Evolutionary conservation across 2,329 filamentous ascomycete genomes (phyloP), one percentile per base, ranked within the genome.

Genomic region (Monosporascus sp.): DNA sequence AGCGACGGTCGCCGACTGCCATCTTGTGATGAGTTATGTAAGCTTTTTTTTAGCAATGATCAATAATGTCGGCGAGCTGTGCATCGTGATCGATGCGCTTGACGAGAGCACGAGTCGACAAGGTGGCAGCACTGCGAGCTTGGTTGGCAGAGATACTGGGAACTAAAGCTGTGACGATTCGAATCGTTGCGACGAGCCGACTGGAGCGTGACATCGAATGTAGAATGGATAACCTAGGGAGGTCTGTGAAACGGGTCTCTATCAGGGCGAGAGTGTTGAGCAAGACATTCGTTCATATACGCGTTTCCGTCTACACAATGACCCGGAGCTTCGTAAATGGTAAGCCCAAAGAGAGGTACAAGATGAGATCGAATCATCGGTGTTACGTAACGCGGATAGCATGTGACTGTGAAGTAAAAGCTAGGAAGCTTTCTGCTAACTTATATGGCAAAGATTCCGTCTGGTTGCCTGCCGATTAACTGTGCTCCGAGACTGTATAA

Each of bases 1-100:
- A 31, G 27, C 9, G 8, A 31, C 27, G 27, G 27, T 31, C 27
- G 27, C 27, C 9, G 8, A 31, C 27, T 31, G 27, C 27, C 27
- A 31, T 31, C 27, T 31, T 31, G 27, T 11, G 27, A 31, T 11
- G 27, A 31, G 27, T 11, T 31, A 31, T 11, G 27, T 31, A 31
- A 31, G 27, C 27, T 11, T 31, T 31, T 31, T 31, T 31, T 9
- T 11, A 11, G 27, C 27, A 11, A 56, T 59, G 55, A 46, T 50
- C 5, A 27, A 62, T 36, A n/a, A 64, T 11, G 59, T 64, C 44
- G 48, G 52, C 2, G 51, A 64, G 48, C 20, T 60, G 3, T 66
- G 58, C 52, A 53, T 69, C 19, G 50, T 68, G 19, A 19, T 69
- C 3, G 66, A 69, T 54, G 67, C 67, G 26, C 54, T 68, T 6